These are phyloP conservation scores for Eucalyptus viminalis DNA, from an alignment of 345 rosid species.

Conservation along the genomic window DNA sequence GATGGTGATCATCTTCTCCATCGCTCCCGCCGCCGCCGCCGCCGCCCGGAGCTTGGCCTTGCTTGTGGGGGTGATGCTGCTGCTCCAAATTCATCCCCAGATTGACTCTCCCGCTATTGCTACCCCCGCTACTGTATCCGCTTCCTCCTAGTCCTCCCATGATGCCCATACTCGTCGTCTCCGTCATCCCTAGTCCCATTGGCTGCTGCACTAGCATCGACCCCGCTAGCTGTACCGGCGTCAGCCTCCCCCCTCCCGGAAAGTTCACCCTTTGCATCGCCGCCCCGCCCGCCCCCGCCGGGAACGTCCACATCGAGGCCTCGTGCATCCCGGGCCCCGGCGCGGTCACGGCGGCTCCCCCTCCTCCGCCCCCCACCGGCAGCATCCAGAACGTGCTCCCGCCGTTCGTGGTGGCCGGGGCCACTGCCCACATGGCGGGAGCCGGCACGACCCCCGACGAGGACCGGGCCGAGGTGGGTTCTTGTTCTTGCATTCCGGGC, in stretches of 20 bases:
- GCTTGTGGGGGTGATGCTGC: conserved; percentile 21
- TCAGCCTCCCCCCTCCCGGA: conserved; percentile 35
- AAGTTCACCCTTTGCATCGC: conserved; percentile 57
- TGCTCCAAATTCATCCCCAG: conserved; percentile 57
- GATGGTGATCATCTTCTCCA: conserved; percentile 21
- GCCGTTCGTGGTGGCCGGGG: conserved; percentile 41
- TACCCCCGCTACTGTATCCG: background rate
- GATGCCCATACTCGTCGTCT: conserved; percentile 33
- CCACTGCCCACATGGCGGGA: conserved; percentile 71
- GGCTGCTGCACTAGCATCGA: conserved; percentile 60
- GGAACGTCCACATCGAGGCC: conserved; percentile 74
- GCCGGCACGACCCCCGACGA: conserved; percentile 20
- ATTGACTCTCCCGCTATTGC: conserved; percentile 16
- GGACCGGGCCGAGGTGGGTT: conserved; percentile 18
- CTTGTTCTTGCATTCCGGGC: conserved; percentile 22
- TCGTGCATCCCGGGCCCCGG: conserved; percentile 1
- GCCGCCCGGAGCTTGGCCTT: conserved; percentile 19
- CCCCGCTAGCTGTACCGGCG: conserved; percentile 42
- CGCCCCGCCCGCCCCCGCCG: conserved; percentile 17
- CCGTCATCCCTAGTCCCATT: conserved; percentile 49
- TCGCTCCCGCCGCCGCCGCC: conserved; percentile 5
- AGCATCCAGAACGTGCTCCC: conserved; percentile 80
- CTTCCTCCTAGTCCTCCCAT: conserved; percentile 18
- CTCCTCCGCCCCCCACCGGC: conserved; percentile 35
- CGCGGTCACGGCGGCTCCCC: background rate